These are phyloP conservation scores for Oryza longistaminata DNA, from an alignment of 176 grass and related monocot species.

Conservation along the genomic window DNA sequence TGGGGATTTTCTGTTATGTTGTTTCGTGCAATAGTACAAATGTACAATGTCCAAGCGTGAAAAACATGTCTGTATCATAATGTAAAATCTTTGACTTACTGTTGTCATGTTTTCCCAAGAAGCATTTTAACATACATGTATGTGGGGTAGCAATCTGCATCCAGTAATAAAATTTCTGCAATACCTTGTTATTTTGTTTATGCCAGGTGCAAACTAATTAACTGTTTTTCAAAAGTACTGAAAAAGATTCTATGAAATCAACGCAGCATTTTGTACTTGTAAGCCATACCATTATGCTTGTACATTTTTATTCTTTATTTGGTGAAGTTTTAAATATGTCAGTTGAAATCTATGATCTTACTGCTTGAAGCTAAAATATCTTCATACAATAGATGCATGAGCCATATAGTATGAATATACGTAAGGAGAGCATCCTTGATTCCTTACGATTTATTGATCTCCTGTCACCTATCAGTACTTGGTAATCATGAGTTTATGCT, in stretches of 20 bases:
- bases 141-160: neutral
- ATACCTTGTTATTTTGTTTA: conserved; percentile 7
- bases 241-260: conserved; percentile 9
- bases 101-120: neutral
- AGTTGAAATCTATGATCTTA: neutral
- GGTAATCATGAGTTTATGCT: neutral
- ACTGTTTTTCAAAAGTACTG: neutral
- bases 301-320: neutral
- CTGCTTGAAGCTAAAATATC: neutral
- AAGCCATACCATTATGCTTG: neutral
- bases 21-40: neutral
- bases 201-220: neutral
- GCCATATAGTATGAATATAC: neutral
- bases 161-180: neutral
- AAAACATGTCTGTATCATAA: neutral
- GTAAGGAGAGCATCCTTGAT: neutral
- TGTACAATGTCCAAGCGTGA: neutral
- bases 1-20: neutral
- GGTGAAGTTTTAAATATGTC: neutral
- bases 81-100: neutral
- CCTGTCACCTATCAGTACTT: neutral
- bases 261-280: neutral
- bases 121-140: neutral
- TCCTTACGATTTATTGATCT: neutral
- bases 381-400: neutral